phyloP scores from a whole-genome alignment of 2,329 filamentous ascomycete species.

The Fusarium torulosum region DNA sequence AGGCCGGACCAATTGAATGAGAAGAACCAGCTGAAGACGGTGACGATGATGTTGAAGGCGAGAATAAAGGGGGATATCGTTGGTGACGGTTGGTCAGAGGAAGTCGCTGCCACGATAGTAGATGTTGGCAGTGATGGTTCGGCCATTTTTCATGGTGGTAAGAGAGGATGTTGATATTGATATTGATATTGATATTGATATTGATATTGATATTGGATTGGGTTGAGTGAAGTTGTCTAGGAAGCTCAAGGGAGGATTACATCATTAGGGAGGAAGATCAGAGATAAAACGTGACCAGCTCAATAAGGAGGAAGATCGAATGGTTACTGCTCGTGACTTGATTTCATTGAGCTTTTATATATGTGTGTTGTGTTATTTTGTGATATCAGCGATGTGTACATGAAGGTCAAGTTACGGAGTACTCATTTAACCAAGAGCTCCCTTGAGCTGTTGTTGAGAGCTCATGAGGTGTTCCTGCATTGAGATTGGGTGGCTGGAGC shows the following conservation, averaged over 20 bases:
- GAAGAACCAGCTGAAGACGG: slow-evolving; percentile 46
- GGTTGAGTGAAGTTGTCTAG: slow-evolving; percentile 18
- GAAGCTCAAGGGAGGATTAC: slow-evolving; percentile 26
- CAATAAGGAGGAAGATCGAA: background rate
- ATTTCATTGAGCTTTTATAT: no score
- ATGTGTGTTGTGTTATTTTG: background rate
- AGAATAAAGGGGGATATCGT: slow-evolving; percentile 37
- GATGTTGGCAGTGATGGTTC: slow-evolving; percentile 26
- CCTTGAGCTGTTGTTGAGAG: slow-evolving; percentile 25
- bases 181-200: slow-evolving; percentile 4
- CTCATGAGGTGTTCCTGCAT: slow-evolving; percentile 13
- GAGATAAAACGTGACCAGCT: background rate
- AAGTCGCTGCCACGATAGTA: slow-evolving; percentile 25
- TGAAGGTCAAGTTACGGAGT: background rate
- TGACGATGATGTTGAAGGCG: slow-evolving; percentile 45
- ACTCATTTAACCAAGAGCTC: slow-evolving; percentile 14
- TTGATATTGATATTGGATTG: background rate
- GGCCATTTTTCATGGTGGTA: slow-evolving; percentile 30
- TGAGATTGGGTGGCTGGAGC: slow-evolving; percentile 29
- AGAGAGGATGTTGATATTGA: slow-evolving; percentile 7
- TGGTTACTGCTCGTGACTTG: background rate
- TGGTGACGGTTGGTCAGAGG: slow-evolving; percentile 27
- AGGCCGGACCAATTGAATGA: slow-evolving; percentile 49
- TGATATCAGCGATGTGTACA: background rate
- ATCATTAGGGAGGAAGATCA: slow-evolving; percentile 21